Base-by-base conservation (phyloP, 257 asterid species). In the Salvia splendens region DNA sequence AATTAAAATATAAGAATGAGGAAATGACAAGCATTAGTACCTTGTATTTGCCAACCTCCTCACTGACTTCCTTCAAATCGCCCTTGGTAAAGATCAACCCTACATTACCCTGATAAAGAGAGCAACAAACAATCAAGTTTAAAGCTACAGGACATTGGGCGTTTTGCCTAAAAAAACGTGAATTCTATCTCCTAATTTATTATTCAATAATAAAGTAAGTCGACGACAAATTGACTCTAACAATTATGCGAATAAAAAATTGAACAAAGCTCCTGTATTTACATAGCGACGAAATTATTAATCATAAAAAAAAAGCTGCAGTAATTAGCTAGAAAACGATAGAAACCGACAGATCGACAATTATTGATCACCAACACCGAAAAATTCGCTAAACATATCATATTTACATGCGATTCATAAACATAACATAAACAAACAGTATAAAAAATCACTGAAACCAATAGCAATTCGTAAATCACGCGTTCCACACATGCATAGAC, bases 61-160 rank as follows among this genome's bases (percentile, higher is more conserved):
- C 97, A 2, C 95, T 82, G 24, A 91, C 96, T 86, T 91, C 97
- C 87, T 91, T 91, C 75, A 91, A 60, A 70, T 91, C 97, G 36
- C 96, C 97, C 80, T 88, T 88, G 47, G 97, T 88, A 45, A 91
- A 91, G 72, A 91, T 88, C 80, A 91, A 54, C 0, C 97, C 97
- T 17, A 91, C 97, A 65, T 91, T 91, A 43, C 97, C 97, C 97
- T 91, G 24, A 12, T 10, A 43, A 58, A 48, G 2, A 51, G 41
- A 33, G n/a, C 20, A 36, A 24, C 11, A 36, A 45, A 60, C 14
- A 30, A 2, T 35, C 8, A 28, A 2, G 6, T 14, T 3, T 48
- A 68, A 11, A 30, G 9, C 6, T 49, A 41, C 10, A 59, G 20
- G 5, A 49, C 2, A 3, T 8, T n/a, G 6, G 7, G 11, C 15